Evolutionary conservation across 2,329 filamentous ascomycete species (phyloP), one percentile per base, ranked within the genome.

Genomic region (Stagonosporopsis vannaccii): DNA sequence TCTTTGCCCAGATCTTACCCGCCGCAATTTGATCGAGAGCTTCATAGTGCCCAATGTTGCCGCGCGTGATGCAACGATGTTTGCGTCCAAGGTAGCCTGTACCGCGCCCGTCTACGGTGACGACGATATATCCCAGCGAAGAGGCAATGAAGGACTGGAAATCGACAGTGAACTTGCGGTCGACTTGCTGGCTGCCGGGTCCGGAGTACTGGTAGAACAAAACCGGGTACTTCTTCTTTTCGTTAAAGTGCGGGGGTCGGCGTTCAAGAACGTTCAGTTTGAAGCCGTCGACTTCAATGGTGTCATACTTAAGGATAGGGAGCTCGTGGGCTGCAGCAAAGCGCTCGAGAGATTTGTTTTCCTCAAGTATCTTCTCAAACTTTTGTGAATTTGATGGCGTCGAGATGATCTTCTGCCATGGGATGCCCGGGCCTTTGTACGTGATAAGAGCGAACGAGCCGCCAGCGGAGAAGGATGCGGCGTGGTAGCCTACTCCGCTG

Each of bases 201-300:
- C 95, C 95, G 22, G 91, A 94, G 79, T 99, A 99, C 56, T 97
- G 88, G 69, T 91, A 89, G 82, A 99, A 99, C 4, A 99, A 84
- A 1, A 99, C 92, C 0, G 95, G 95, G 67, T 99, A 98, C 71
- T 90, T 87, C 77, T 90, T 93, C 67, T 87, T 87, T 17, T 86
- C 81, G 73, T 92, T 85, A 72, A 98, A 99, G 76, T 97, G 90
- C 1, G 93, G 90, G 6, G 95, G 95, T 0, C 92, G 90, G 26
- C 92, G 89, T 77, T 99, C 95, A 13, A 98, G 80, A 12, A 90
- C 82, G 57, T 90, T 87, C 15, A 91, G 78, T 17, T 87, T 85
- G 65, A 90, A 88, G 28, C 88, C 90, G 60, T 95, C 89, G 15
- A 98, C 85, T n/a, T 89, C 90, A 45, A 99, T 84, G 11, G 90